These are phyloP conservation scores for Trapa bicornis DNA, from an alignment of 345 rosid genomes.

Conservation along the genomic window DNA sequence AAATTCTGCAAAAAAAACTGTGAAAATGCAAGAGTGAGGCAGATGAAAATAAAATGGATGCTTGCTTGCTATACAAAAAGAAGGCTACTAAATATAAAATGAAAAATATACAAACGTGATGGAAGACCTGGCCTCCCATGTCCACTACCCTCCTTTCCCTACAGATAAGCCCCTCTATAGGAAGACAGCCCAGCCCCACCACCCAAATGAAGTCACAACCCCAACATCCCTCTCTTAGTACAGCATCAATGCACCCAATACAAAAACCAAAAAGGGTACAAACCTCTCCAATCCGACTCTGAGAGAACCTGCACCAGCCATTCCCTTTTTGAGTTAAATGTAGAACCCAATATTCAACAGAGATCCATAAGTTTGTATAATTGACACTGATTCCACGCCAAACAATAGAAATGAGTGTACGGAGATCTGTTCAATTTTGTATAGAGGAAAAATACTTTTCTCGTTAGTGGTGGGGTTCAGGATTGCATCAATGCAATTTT, in stretches of 20 bases:
- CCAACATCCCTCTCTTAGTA: conserved; percentile 17
- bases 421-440: not conserved
- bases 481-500: not conserved
- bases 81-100: conserved; percentile 22
- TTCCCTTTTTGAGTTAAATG: not conserved
- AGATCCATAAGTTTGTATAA: not conserved
- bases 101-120: conserved; percentile 13
- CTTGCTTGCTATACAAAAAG: conserved; percentile 17
- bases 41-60: not conserved
- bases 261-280: conserved; percentile 47
- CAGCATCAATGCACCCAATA: conserved; percentile 35
- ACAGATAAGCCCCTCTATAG: not conserved
- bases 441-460: not conserved
- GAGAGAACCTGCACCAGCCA: conserved; percentile 43
- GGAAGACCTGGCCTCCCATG: not conserved
- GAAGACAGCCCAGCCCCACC: not conserved
- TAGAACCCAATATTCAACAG: not conserved
- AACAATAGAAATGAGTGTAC: not conserved
- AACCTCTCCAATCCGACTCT: conserved; percentile 26
- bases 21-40: conserved; percentile 2
- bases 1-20: not conserved
- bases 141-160: conserved; percentile 2
- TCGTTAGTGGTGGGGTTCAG: not conserved
- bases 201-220: conserved; percentile 1
- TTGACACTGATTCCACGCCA: not conserved